Conservation (phyloP, 148 eudicot genomes). For the Rhododendron simsii region DNA sequence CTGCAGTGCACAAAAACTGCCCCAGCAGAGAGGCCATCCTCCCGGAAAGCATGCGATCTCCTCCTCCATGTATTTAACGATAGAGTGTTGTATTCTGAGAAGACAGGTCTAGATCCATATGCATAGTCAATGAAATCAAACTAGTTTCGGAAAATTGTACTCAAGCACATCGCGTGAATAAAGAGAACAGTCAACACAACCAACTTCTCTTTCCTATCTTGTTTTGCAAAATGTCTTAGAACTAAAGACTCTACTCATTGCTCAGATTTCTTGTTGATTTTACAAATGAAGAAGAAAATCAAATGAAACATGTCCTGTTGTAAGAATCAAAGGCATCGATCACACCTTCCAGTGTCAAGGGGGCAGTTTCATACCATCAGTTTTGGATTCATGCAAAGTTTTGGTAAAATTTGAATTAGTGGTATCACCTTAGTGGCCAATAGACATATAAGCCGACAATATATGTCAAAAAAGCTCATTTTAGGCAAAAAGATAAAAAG, state of each 20-base stretch:
- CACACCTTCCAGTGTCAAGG: not conserved
- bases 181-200: not conserved
- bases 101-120: conserved; percentile 36
- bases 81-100: conserved; percentile 32
- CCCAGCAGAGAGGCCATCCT: conserved; percentile 80
- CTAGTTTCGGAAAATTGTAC: not conserved
- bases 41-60: conserved; percentile 66
- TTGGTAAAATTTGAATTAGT: not conserved
- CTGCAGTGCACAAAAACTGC: conserved; percentile 82
- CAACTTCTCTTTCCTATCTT: not conserved
- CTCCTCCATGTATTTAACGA: conserved; percentile 55
- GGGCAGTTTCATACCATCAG: not conserved
- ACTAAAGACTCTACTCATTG: not conserved
- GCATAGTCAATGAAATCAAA: conserved; percentile 6
- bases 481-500: not conserved
- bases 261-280: not conserved
- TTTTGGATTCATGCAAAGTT: not conserved
- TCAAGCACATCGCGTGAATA: not conserved
- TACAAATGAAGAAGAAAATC: not conserved
- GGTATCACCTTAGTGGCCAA: not conserved
- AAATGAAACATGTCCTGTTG: not conserved
- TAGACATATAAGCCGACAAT: not conserved
- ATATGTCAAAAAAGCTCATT: not conserved
- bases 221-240: not conserved
- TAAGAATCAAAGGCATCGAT: not conserved